Evolutionary conservation across 176 grass and related monocot genomes (phyloP), one percentile per base, ranked within the genome.

Genomic region (Triticum dicoccoides): DNA sequence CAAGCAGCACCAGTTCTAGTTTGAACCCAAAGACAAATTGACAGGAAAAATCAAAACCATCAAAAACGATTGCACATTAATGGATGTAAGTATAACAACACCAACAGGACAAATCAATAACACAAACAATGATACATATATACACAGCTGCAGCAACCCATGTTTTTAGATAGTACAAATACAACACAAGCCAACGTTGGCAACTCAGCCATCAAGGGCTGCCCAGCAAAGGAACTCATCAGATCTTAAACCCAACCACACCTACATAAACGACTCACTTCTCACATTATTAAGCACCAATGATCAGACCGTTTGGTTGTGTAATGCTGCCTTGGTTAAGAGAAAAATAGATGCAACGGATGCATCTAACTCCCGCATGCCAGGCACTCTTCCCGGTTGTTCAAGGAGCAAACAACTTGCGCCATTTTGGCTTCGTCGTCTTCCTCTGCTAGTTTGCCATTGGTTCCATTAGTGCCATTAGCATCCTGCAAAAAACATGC

Each of bases 391-490:
- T 99, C 97, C 54, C 87, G 78, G 78, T 99, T 99, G 79, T 94
- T 96, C 80, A 99, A 87, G 61, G 94, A 99, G 82, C 97, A 99
- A 32, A 90, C 92, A n/a, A 99, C 89, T 20, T 99, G 97, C 17
- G 94, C 94, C 97, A 99, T 94, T 86, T 99, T 97, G 6, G 90
- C 94, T 80, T 99, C 97, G 1, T 97, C 90, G 11, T 90, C 92
- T 77, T 96, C 76, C 33, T 86, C 85, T 73, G 62, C 62, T 17
- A 66, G 33, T 30, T 87, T 89, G 68, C 25, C 85, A 69, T 83
- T 73, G 21, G 61, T 52, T 14, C 49, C 49, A 54, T 54, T 54
- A 18, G 51, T 89, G 42, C 25, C 85, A 73, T 83, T 73, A 30
- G 62, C 73, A 24, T 90, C 91, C 94, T 94, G 89, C n/a, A 73